A percentile compares a stretch with the other conserved stretches of the same genome.
phyloP scores from a whole-genome alignment of 352 stramenopile genomes.

The Aphanomyces euteiches region DNA sequence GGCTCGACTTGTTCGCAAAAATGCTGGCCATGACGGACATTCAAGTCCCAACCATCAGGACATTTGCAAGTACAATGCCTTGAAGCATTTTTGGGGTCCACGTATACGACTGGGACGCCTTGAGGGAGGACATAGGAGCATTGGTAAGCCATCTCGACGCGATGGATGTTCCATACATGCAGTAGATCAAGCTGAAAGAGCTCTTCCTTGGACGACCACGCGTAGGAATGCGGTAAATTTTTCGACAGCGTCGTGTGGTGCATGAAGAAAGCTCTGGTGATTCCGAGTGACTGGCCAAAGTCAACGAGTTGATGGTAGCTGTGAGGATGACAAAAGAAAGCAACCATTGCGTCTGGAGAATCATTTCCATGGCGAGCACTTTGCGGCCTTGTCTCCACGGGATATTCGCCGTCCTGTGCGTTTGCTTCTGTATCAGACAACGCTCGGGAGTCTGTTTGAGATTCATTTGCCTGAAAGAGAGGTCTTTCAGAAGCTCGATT shows the following conservation, averaged over 20 bases:
- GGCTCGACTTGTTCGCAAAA: not conserved
- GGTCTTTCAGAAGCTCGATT: not conserved
- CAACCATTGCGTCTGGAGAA: not conserved
- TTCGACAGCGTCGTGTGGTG: not conserved
- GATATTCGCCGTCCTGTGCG: no score
- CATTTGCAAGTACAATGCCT: slow-evolving; percentile 10
- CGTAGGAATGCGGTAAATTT: not conserved
- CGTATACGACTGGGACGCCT: not conserved
- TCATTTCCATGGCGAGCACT: no score
- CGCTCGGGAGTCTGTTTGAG: no score
- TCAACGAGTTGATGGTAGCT: not conserved
- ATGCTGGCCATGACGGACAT: no score
- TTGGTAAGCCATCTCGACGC: slow-evolving; percentile 6
- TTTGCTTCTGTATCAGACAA: no score
- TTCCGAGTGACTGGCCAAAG: not conserved
- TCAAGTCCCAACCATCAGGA: not conserved
- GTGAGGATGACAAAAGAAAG: not conserved
- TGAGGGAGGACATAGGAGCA: not conserved
- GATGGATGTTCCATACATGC: not conserved
- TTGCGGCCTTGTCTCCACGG: no score
- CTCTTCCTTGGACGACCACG: not conserved
- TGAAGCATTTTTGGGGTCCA: not conserved
- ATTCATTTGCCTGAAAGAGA: no score
- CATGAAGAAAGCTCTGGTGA: not conserved
- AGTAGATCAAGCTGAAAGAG: slow-evolving; percentile 6